Evolutionary conservation across 2,329 filamentous ascomycete genomes (phyloP).

Genomic region (Colletotrichum somersetense): DNA sequence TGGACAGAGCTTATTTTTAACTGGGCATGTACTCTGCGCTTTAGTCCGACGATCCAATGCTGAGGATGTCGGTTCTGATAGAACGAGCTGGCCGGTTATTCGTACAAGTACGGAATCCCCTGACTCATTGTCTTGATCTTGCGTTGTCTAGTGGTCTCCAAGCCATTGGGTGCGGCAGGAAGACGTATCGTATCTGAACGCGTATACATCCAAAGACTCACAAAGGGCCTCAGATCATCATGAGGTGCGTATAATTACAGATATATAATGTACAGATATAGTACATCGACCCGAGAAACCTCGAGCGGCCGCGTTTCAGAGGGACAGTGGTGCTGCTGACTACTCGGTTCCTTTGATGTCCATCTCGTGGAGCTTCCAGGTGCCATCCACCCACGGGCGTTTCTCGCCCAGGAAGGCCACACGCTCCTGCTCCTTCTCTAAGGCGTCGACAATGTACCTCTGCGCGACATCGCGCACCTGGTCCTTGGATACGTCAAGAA

Average conservation of each 20-base stretch:
- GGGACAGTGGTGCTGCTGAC: constrained; percentile 13
- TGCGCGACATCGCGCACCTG: constrained; percentile 87
- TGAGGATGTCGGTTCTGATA: constrained; percentile 73
- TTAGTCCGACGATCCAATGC: constrained; percentile 73
- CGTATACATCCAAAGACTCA: constrained; percentile 46
- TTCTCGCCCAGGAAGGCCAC: constrained; percentile 85
- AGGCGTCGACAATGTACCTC: constrained; percentile 79
- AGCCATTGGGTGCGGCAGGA: constrained; percentile 65
- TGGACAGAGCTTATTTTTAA: constrained; percentile 21
- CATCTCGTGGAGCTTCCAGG: constrained; percentile 83
- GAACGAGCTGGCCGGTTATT: constrained; percentile 61
- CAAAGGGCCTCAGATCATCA: constrained; percentile 1
- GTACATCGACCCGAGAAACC: constrained; percentile 12
- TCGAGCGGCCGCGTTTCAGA: neutral
- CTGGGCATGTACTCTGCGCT: constrained; percentile 69
- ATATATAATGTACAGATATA: constrained; percentile 35
- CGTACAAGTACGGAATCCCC: constrained; percentile 20
- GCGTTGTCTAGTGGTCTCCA: constrained; percentile 72
- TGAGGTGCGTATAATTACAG: constrained; percentile 42
- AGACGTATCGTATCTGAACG: constrained; percentile 77
- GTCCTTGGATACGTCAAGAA: constrained; percentile 86
- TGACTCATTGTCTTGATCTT: constrained; percentile 59
- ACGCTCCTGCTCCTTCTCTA: constrained; percentile 70
- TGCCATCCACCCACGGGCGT: constrained; percentile 80
- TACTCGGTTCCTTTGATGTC: constrained; percentile 66